Evolutionary conservation across 208 protist species (phyloP).

Genomic region (Wallacemonas collosoma): DNA sequence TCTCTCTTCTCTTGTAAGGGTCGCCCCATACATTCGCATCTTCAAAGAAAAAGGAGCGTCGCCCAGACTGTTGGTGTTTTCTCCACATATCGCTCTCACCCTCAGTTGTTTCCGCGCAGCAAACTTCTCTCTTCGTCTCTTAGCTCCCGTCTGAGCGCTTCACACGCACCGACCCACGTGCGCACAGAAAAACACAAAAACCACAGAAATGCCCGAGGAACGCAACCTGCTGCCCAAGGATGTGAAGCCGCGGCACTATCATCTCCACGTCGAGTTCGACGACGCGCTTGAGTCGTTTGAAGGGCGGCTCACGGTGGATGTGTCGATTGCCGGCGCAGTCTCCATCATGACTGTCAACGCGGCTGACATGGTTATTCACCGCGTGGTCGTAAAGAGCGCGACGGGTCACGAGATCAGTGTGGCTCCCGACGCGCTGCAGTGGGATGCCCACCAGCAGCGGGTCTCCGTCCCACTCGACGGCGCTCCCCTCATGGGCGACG

Average conservation of each 20-base stretch:
- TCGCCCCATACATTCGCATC: too few species aligned
- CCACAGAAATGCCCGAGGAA: conserved; percentile 15
- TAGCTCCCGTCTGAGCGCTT: neutral
- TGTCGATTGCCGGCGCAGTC: conserved; percentile 25
- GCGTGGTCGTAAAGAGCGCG: conserved; percentile 29
- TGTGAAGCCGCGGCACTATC: conserved; percentile 62
- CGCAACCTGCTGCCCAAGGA: conserved; percentile 60
- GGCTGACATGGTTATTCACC: conserved; percentile 48
- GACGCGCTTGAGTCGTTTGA: conserved; percentile 50
- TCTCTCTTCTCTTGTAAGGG: too few species aligned
- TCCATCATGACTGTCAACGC: conserved; percentile 69
- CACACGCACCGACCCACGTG: neutral
- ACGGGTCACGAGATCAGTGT: neutral
- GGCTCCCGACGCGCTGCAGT: conserved; percentile 23
- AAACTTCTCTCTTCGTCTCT: conserved; percentile 3
- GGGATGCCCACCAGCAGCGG: conserved; percentile 30
- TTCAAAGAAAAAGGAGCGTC: too few species aligned
- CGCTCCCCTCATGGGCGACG: conserved; percentile 28
- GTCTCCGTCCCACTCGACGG: conserved; percentile 28
- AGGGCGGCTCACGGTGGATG: conserved; percentile 57
- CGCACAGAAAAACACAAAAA: conserved; percentile 1
- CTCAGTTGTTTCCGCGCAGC: too few species aligned
- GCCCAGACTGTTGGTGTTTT: neutral
- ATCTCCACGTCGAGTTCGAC: conserved; percentile 66
- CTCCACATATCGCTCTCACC: neutral